Evolutionary conservation across 2,329 filamentous ascomycete species (phyloP).

Genomic region (Clarireedia monteithiana): DNA sequence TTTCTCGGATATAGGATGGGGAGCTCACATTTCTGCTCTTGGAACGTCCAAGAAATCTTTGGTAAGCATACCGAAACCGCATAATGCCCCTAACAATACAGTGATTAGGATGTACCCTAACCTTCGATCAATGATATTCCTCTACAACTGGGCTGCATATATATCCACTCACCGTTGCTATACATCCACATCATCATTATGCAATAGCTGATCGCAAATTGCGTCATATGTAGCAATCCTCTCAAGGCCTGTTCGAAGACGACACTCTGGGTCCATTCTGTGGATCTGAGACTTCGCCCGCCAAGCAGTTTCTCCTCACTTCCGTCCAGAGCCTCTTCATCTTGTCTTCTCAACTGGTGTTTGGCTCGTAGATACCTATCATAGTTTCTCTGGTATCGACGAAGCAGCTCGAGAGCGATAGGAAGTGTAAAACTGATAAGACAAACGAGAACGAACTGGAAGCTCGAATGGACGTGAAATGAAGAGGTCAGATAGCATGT

Average conservation of each 20-base stretch:
- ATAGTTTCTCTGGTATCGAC: conserved; percentile 15
- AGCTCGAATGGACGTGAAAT: conserved; percentile 16
- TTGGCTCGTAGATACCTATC: conserved; percentile 14
- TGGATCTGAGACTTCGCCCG: background rate
- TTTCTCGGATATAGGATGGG: background rate
- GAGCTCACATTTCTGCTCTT: conserved; percentile 1
- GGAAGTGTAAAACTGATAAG: conserved; percentile 19
- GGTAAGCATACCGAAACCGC: conserved; percentile 20
- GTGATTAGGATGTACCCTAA: conserved; percentile 21
- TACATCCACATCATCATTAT: conserved; percentile 22
- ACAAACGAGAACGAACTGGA: conserved; percentile 19
- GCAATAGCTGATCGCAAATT: conserved; percentile 17
- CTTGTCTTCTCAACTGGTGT: background rate
- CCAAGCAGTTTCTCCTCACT: conserved; percentile 16
- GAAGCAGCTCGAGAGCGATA: conserved; percentile 18
- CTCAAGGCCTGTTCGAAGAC: conserved; percentile 14
- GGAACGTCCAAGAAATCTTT: conserved; percentile 12
- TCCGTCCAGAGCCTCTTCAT: conserved; percentile 10
- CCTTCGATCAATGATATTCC: background rate
- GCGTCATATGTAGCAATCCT: conserved; percentile 15
- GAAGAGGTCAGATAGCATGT: conserved; percentile 18
- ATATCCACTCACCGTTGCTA: conserved; percentile 17
- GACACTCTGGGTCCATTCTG: background rate
- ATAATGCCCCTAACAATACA: conserved; percentile 16
- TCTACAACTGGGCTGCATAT: background rate